Conservation (phyloP, 2,329 filamentous ascomycete species). For the Xylaria sp. region DNA sequence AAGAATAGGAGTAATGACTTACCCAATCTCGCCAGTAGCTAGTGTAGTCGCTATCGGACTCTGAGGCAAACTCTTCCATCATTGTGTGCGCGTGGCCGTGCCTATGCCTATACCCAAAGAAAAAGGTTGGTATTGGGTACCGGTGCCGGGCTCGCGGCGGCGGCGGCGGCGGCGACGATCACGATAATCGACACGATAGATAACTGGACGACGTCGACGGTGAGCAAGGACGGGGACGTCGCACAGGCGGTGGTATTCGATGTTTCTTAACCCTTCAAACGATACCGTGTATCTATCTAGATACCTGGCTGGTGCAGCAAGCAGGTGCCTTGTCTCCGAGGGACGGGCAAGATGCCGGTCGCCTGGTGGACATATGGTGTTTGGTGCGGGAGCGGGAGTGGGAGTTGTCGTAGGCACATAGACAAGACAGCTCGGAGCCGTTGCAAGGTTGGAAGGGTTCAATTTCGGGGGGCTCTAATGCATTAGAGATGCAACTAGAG, state of each 20-base stretch:
- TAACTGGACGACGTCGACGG: background rate
- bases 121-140: conserved; percentile 5
- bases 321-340: background rate
- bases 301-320: background rate
- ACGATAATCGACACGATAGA: too few species aligned
- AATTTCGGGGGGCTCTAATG: conserved; percentile 6
- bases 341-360: background rate
- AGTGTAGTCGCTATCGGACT: conserved; percentile 98
- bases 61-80: conserved; percentile 98
- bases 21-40: conserved; percentile 99
- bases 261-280: background rate
- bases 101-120: background rate
- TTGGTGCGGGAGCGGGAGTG: background rate
- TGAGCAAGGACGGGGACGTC: background rate
- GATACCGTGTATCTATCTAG: background rate
- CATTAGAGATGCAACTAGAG: background rate
- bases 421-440: background rate
- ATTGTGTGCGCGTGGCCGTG: conserved; percentile 42
- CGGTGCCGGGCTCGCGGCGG: conserved; percentile 21
- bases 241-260: background rate
- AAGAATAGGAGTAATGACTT: conserved; percentile 36
- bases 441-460: conserved; percentile 21
- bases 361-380: background rate
- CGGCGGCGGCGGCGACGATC: background rate
- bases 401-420: background rate